Evolutionary conservation across 2,329 filamentous ascomycete species (phyloP).

Genomic region (Pseudogymnoascus sp.): DNA sequence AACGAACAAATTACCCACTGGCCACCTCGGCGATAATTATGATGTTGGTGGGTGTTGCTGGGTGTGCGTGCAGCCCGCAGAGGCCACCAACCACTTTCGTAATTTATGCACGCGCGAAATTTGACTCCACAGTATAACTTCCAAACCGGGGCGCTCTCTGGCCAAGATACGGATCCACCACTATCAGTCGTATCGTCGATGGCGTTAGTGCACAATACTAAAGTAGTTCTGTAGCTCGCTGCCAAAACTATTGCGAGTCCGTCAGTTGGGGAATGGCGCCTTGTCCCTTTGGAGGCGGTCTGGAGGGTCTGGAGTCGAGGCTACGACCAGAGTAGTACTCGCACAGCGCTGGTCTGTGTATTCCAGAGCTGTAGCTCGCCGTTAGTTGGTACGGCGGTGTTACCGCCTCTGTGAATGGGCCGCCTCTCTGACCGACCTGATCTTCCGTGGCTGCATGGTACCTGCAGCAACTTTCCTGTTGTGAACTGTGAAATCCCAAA

Average conservation of each 20-base stretch:
- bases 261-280: background rate
- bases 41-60: background rate
- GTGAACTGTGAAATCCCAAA: constrained; percentile 1
- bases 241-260: constrained; percentile 7
- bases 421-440: constrained; percentile 1
- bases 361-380: background rate
- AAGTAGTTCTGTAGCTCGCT: background rate
- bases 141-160: background rate
- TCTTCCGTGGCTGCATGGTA: constrained; percentile 7
- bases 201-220: background rate
- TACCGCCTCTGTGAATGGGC: constrained; percentile 5
- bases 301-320: constrained; percentile 1
- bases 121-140: constrained; percentile 8
- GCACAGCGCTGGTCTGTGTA: background rate
- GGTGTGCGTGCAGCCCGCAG: background rate
- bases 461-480: constrained; percentile 4
- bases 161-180: constrained; percentile 4
- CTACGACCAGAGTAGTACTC: background rate
- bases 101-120: constrained; percentile 4
- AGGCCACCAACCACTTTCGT: constrained; percentile 7
- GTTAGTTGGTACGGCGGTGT: constrained; percentile 7
- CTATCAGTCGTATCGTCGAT: constrained; percentile 4
- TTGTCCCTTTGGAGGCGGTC: background rate
- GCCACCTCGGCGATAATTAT: constrained; percentile 8
- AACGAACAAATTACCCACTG: background rate